These are phyloP conservation scores for Mycena floridula DNA, from an alignment of 768 basidiomycete species.

Conservation along the genomic window DNA sequence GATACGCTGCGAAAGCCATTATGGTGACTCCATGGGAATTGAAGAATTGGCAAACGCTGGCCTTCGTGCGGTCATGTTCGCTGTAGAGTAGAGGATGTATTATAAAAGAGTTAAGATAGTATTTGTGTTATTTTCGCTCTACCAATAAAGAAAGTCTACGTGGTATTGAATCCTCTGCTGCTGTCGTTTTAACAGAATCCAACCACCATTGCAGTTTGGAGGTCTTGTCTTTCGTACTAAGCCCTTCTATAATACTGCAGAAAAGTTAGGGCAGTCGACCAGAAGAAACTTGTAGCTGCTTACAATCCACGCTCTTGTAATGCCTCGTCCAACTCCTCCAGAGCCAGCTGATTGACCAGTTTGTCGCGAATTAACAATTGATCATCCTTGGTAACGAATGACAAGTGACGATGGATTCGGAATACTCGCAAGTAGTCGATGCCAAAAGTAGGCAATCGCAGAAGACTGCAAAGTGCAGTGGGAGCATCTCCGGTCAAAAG, in stretches of 20 bases:
- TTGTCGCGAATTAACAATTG: conserved; percentile 48
- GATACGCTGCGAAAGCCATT: conserved; percentile 55
- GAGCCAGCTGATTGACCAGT: conserved; percentile 35
- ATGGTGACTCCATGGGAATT: conserved; percentile 51
- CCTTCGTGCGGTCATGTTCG: conserved; percentile 36
- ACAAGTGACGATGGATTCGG: conserved; percentile 34
- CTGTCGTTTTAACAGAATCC: conserved; percentile 32
- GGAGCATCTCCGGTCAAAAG: conserved; percentile 25
- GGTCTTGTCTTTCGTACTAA: conserved; percentile 38
- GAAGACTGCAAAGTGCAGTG: conserved; percentile 44
- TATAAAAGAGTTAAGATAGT: conserved; percentile 12
- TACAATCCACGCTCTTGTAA: conserved; percentile 77
- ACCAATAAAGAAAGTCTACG: conserved; percentile 47
- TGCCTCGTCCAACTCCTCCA: conserved; percentile 55
- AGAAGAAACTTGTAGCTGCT: conserved; percentile 20
- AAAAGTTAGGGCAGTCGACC: conserved; percentile 1
- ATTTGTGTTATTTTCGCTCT: not conserved
- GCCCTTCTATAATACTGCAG: conserved; percentile 29
- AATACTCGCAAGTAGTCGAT: conserved; percentile 34
- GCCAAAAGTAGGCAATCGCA: conserved; percentile 40
- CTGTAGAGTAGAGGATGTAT: conserved; percentile 7
- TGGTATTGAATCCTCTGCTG: conserved; percentile 31
- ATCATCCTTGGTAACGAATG: conserved; percentile 58
- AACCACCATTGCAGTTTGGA: conserved; percentile 63
- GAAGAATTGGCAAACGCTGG: conserved; percentile 54